These are phyloP conservation scores for Pleomassaria siparia DNA, from an alignment of 2,329 filamentous ascomycete genomes.

Conservation along the genomic window DNA sequence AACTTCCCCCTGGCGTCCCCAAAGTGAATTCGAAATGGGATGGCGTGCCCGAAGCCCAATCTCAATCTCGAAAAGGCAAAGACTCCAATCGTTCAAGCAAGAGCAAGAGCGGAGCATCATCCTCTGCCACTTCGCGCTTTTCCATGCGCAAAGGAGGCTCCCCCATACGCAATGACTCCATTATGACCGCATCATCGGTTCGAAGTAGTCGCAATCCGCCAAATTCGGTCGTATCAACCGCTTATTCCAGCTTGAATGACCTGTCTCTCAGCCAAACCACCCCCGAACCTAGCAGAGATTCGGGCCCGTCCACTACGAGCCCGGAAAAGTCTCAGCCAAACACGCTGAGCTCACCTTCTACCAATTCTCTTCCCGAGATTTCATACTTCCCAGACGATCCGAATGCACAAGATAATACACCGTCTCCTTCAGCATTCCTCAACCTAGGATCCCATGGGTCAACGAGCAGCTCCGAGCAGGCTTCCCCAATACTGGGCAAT, in stretches of 20 bases:
- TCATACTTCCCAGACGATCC: slow-evolving; percentile 29
- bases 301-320: slow-evolving; percentile 8
- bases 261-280: not conserved
- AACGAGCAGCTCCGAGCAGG: not conserved
- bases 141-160: not conserved
- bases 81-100: not conserved
- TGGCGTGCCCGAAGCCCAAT: slow-evolving; percentile 48
- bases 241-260: slow-evolving; percentile 9
- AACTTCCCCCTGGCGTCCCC: slow-evolving; percentile 52
- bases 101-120: not conserved
- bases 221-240: slow-evolving; percentile 30
- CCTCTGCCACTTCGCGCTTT: not conserved
- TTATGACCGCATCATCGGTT: slow-evolving; percentile 24
- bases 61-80: not conserved
- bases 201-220: slow-evolving; percentile 29
- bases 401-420: slow-evolving; percentile 15
- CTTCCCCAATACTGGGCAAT: not conserved
- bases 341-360: slow-evolving; percentile 23
- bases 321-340: slow-evolving; percentile 2
- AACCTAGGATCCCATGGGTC: not conserved
- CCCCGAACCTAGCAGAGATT: slow-evolving; percentile 7
- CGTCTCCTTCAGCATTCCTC: slow-evolving; percentile 10
- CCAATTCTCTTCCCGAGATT: slow-evolving; percentile 26
- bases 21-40: slow-evolving; percentile 59
- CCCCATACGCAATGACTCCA: slow-evolving; percentile 13